phyloP scores from a whole-genome alignment of 192 early-diverging fungal species.

The Coemansia umbellata region DNA sequence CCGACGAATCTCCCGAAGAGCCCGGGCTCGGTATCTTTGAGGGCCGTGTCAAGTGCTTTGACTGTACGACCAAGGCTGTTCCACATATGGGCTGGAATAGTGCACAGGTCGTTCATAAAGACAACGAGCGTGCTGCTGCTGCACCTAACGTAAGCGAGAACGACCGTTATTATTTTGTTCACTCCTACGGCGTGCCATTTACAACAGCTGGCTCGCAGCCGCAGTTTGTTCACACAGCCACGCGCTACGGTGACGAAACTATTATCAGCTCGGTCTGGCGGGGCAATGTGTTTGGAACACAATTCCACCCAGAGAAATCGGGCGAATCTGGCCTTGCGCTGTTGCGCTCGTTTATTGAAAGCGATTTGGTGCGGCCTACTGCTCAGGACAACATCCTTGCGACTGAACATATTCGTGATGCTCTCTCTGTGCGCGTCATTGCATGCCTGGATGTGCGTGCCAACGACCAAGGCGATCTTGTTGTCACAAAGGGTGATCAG shows the following conservation, averaged over 20 bases:
- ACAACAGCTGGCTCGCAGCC: slow-evolving; percentile 43
- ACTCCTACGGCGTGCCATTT: slow-evolving; percentile 86
- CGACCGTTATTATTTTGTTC: slow-evolving; percentile 92
- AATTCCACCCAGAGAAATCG: slow-evolving; percentile 99
- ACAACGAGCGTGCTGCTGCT: neutral
- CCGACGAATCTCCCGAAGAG: slow-evolving; percentile 79
- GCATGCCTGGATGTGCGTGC: slow-evolving; percentile 96
- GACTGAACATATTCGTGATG: slow-evolving; percentile 41
- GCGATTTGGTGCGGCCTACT: slow-evolving; percentile 32
- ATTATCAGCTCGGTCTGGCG: slow-evolving; percentile 81
- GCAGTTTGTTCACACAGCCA: slow-evolving; percentile 77
- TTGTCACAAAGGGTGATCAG: slow-evolving; percentile 99
- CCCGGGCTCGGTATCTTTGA: slow-evolving; percentile 84
- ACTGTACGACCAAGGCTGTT: slow-evolving; percentile 71
- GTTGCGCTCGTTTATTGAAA: slow-evolving; percentile 74
- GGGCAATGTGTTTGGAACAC: slow-evolving; percentile 91
- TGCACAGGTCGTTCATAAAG: slow-evolving; percentile 18
- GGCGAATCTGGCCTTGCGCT: slow-evolving; percentile 83
- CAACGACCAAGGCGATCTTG: slow-evolving; percentile 95
- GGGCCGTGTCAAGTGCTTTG: slow-evolving; percentile 64
- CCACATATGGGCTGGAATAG: slow-evolving; percentile 99
- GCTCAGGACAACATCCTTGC: neutral
- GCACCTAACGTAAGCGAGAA: slow-evolving; percentile 49
- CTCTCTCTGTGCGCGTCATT: slow-evolving; percentile 86
- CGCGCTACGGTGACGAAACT: slow-evolving; percentile 83